Evolutionary conservation across 768 basidiomycete genomes (phyloP).

Genomic region (Serendipita indica): DNA sequence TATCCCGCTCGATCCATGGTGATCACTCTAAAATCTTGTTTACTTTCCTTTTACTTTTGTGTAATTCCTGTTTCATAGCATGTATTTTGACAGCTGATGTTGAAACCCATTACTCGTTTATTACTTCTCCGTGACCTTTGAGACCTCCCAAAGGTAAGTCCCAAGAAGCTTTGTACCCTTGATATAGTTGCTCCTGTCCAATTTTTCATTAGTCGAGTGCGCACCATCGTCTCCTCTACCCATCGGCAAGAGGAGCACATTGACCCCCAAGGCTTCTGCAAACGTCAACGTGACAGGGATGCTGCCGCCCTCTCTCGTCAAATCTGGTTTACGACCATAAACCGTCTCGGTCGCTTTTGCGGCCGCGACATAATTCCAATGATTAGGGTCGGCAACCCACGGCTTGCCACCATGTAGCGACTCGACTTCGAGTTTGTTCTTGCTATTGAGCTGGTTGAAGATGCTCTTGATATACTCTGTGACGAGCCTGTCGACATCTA

Average conservation of each 20-base stretch:
- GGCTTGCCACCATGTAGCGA: constrained; percentile 70
- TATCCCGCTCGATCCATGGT: no score
- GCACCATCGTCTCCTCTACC: constrained; percentile 91
- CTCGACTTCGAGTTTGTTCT: constrained; percentile 66
- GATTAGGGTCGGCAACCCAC: constrained; percentile 72
- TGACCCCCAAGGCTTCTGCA: constrained; percentile 72
- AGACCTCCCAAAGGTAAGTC: constrained; percentile 67
- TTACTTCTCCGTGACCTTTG: constrained; percentile 14
- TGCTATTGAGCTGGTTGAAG: constrained; percentile 72
- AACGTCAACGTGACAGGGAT: constrained; percentile 92
- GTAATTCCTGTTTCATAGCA: not conserved
- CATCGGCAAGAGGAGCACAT: constrained; percentile 83
- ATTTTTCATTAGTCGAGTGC: constrained; percentile 89
- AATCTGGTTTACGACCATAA: constrained; percentile 62
- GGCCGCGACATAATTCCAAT: constrained; percentile 91
- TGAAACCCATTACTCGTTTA: not conserved
- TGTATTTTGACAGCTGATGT: no score
- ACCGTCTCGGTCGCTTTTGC: constrained; percentile 63
- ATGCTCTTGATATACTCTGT: constrained; percentile 52
- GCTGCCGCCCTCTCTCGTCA: constrained; percentile 85
- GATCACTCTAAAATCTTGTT: not conserved
- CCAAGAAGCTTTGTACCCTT: constrained; percentile 71
- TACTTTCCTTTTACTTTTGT: not conserved
- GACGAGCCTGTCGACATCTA: constrained; percentile 56
- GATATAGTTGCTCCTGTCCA: constrained; percentile 81